phyloP scores from a whole-genome alignment of 2,329 filamentous ascomycete genomes.

The Fusarium globosum region DNA sequence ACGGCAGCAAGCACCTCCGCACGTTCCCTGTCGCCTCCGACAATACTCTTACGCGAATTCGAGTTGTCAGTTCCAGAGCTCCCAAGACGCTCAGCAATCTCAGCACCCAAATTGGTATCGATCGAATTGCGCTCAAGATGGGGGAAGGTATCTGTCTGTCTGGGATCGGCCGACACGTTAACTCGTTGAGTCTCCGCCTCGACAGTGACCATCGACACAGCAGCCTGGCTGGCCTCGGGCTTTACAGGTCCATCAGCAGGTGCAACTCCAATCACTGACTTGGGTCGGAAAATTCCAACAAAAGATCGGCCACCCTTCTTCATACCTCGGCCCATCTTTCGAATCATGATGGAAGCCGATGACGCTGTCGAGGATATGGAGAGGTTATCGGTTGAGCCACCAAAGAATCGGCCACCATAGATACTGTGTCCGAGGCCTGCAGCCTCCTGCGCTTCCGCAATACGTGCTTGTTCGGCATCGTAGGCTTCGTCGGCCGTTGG shows the following conservation, averaged over 20 bases:
- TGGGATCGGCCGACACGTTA: slow-evolving; percentile 78
- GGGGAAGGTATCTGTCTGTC: slow-evolving; percentile 78
- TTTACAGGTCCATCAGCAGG: slow-evolving; percentile 72
- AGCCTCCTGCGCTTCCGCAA: slow-evolving; percentile 92
- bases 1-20: slow-evolving; percentile 92
- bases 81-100: slow-evolving; percentile 62
- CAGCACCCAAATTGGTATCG: slow-evolving; percentile 67
- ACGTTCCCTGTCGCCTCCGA: slow-evolving; percentile 89
- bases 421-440: slow-evolving; percentile 92
- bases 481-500: slow-evolving; percentile 72
- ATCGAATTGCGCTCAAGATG: slow-evolving; percentile 85
- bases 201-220: slow-evolving; percentile 94
- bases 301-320: slow-evolving; percentile 93
- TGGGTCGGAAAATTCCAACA: slow-evolving; percentile 93
- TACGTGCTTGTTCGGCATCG: slow-evolving; percentile 90
- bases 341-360: slow-evolving; percentile 91
- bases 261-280: slow-evolving; percentile 85
- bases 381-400: slow-evolving; percentile 92
- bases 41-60: slow-evolving; percentile 82
- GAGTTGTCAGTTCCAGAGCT: slow-evolving; percentile 71
- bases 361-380: slow-evolving; percentile 92
- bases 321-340: slow-evolving; percentile 99
- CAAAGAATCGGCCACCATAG: slow-evolving; percentile 88
- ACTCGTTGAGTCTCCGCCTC: slow-evolving; percentile 90
- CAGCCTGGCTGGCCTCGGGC: slow-evolving; percentile 77